phyloP scores from a whole-genome alignment of 805 yeast genomes.

The Candida peoriensis region DNA sequence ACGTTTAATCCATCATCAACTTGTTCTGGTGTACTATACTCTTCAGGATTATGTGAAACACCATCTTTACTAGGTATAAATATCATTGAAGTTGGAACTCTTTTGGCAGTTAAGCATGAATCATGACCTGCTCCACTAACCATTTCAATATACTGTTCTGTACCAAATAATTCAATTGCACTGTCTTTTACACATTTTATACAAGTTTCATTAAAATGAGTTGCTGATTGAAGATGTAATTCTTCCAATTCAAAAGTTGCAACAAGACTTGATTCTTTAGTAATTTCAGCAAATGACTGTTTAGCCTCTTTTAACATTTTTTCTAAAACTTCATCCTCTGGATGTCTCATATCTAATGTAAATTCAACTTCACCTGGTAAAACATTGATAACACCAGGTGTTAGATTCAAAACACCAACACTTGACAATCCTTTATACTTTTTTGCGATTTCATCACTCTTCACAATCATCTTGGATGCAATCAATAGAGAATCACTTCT shows the following conservation, averaged over 20 bases:
- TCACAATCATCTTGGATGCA: slow-evolving; percentile 50
- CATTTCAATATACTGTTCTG: slow-evolving; percentile 38
- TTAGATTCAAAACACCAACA: slow-evolving; percentile 51
- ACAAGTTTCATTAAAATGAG: slow-evolving; percentile 49
- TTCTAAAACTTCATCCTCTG: slow-evolving; percentile 37
- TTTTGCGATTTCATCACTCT: slow-evolving; percentile 50
- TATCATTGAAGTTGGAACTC: slow-evolving; percentile 68
- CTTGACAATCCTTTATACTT: slow-evolving; percentile 49
- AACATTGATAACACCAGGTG: slow-evolving; percentile 63
- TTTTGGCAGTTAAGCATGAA: slow-evolving; percentile 51
- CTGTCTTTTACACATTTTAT: slow-evolving; percentile 47
- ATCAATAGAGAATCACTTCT: slow-evolving; percentile 60
- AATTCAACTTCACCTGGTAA: slow-evolving; percentile 59
- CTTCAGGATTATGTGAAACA: slow-evolving; percentile 61
- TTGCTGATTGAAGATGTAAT: slow-evolving; percentile 49
- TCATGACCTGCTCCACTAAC: slow-evolving; percentile 75
- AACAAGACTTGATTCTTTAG: slow-evolving; percentile 26
- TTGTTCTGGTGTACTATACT: slow-evolving; percentile 60
- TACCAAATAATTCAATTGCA: slow-evolving; percentile 45
- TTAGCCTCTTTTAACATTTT: slow-evolving; percentile 35
- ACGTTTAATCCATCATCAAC: slow-evolving; percentile 57
- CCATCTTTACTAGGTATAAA: slow-evolving; percentile 69
- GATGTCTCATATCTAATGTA: slow-evolving; percentile 57
- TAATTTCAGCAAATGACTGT: slow-evolving; percentile 32
- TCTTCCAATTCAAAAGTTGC: slow-evolving; percentile 37